A percentile compares a stretch with the other conserved stretches of the same genome.
phyloP scores from a whole-genome alignment of 164 flowering plant species.

The Vitis riparia region DNA sequence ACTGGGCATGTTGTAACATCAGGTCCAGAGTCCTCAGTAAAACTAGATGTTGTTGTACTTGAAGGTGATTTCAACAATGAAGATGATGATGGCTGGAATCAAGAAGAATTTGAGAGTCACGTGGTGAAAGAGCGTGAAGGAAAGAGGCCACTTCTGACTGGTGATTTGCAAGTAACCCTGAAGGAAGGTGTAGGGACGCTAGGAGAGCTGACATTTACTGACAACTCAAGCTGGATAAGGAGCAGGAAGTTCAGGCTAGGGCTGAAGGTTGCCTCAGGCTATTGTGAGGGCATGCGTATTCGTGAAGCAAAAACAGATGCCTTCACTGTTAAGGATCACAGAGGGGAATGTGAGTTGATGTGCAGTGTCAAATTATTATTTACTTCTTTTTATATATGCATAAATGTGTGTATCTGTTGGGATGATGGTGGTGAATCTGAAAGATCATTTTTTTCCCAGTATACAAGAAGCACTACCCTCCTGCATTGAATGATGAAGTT shows the following conservation, averaged over 20 bases:
- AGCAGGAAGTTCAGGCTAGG: conserved; percentile 96
- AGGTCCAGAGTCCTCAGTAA: conserved; percentile 79
- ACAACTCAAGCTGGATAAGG: conserved; percentile 98
- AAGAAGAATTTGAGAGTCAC: conserved; percentile 87
- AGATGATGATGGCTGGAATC: conserved; percentile 77
- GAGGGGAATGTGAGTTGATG: conserved; percentile 83
- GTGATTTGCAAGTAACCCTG: conserved; percentile 75
- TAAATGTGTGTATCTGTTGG: not conserved
- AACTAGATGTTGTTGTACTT: conserved; percentile 87
- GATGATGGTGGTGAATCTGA: not conserved
- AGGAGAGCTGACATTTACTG: conserved; percentile 91
- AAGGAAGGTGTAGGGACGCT: conserved; percentile 94
- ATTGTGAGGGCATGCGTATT: conserved; percentile 67
- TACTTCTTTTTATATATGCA: not conserved
- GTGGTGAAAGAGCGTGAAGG: conserved; percentile 96
- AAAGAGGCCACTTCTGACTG: conserved; percentile 87
- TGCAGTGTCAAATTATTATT: not conserved
- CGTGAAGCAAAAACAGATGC: conserved; percentile 97
- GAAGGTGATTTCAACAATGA: conserved; percentile 98
- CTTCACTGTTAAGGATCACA: conserved; percentile 92
- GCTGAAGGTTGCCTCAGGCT: conserved; percentile 75
- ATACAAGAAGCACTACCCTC: conserved; percentile 97
- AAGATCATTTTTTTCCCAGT: conserved; percentile 40
- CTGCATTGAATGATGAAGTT: conserved; percentile 79
- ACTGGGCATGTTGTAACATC: conserved; percentile 64